Evolutionary conservation across 331 rosid species (phyloP), one percentile per base, ranked within the genome.

Genomic region (Saraca asoca): DNA sequence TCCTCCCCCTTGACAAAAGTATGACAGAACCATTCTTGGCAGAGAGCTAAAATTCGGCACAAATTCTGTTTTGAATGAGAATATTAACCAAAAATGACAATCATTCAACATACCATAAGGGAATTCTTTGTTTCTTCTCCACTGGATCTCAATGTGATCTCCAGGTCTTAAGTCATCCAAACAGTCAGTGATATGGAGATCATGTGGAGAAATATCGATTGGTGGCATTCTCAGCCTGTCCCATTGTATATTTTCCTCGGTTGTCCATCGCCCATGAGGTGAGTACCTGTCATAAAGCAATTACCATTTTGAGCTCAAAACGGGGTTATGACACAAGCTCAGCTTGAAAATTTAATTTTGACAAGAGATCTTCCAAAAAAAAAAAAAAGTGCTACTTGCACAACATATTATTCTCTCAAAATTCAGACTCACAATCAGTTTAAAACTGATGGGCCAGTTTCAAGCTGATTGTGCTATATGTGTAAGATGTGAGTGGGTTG

Each of bases 121-220:
- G 57, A 86, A 94, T 54, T 85, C 97, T 58, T 66, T 83, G 81
- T 78, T 90, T 80, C 85, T 90, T 79, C 99, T 85, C 99, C 99
- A 88, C 61, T 94, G 99, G 51, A 94, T 90, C 79, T 94, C 99
- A 41, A 94, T 73, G 72, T 94, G 88, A 75, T 94, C 97, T 41
- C 91, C 91, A 0, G 97, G 95, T 65, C 41, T 82, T 20, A 93
- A 83, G 65, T 90, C 90, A 15, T 60, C 73, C 44, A 94, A 81
- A 64, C 92, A 86, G 51, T 88, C 88, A 20, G 96, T 81, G 15
- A 61, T 79, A 46, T 90, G 87, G 69, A 90, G 91, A 65, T 16
- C 78, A 64, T 79, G 71, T 41, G 95, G 74, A 64, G 87, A 80
- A 68, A 85, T 81, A 51, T 80, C 81, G 51, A 86, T 49, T 9